phyloP scores from a whole-genome alignment of 1,284 basidiomycete genomes.

The Trametes versicolor region DNA sequence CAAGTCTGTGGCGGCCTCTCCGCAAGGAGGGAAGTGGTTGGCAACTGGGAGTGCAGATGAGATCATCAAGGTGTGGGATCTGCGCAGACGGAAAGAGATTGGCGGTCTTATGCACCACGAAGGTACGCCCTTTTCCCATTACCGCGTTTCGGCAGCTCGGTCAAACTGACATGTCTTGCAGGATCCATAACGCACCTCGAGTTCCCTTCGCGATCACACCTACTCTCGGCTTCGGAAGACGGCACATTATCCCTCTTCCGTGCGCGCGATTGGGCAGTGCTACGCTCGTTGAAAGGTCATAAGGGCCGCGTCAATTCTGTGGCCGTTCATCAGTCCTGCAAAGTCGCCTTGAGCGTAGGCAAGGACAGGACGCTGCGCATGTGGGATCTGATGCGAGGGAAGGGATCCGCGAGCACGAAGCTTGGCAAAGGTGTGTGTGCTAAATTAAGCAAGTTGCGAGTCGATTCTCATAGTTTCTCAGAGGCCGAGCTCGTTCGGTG shows the following conservation, averaged over 20 bases:
- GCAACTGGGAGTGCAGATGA: slow-evolving; percentile 96
- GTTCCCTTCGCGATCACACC: slow-evolving; percentile 90
- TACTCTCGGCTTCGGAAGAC: slow-evolving; percentile 92
- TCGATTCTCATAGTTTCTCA: slow-evolving; percentile 40
- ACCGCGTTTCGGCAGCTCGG: not conserved
- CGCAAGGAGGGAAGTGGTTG: slow-evolving; percentile 92
- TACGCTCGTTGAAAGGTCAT: slow-evolving; percentile 92
- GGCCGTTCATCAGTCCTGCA: slow-evolving; percentile 92
- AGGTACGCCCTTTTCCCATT: slow-evolving; percentile 56
- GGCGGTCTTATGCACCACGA: slow-evolving; percentile 94
- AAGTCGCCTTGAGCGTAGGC: slow-evolving; percentile 91
- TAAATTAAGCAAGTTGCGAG: not conserved
- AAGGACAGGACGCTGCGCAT: slow-evolving; percentile 91
- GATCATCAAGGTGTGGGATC: slow-evolving; percentile 97
- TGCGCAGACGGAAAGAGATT: slow-evolving; percentile 89
- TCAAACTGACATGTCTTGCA: slow-evolving; percentile 35
- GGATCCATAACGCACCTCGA: slow-evolving; percentile 92
- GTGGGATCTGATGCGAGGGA: slow-evolving; percentile 99
- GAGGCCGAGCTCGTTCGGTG: slow-evolving; percentile 92
- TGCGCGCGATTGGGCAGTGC: slow-evolving; percentile 92
- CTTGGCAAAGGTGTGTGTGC: slow-evolving; percentile 78
- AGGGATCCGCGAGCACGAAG: slow-evolving; percentile 89
- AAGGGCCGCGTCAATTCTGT: slow-evolving; percentile 92
- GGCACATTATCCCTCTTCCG: slow-evolving; percentile 91
- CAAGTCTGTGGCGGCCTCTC: slow-evolving; percentile 88